A percentile compares a stretch with the other conserved stretches of the same genome.
phyloP scores from a whole-genome alignment of 2,329 filamentous ascomycete genomes.

The Arthrocladium fulminans region DNA sequence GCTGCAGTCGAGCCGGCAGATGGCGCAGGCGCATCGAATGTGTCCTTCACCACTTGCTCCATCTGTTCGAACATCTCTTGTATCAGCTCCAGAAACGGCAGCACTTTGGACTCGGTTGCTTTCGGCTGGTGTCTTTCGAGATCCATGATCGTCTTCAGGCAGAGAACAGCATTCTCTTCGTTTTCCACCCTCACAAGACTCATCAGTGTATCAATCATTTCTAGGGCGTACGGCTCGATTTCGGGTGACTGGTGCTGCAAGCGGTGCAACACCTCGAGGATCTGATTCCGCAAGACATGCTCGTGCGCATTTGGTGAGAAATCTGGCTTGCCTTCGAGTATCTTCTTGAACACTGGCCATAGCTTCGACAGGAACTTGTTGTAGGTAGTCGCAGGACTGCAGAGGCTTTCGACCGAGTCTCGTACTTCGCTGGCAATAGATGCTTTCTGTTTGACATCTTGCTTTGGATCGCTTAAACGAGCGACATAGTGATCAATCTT shows the following conservation, averaged over 20 bases:
- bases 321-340: constrained; percentile 75
- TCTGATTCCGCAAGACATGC: constrained; percentile 86
- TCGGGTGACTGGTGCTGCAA: constrained; percentile 68
- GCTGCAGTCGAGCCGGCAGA: constrained; percentile 40
- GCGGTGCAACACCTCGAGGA: constrained; percentile 89
- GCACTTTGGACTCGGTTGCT: constrained; percentile 69
- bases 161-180: constrained; percentile 96
- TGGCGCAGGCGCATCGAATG: constrained; percentile 69
- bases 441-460: constrained; percentile 73
- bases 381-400: constrained; percentile 70
- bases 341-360: constrained; percentile 79
- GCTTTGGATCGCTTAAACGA: constrained; percentile 40
- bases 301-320: constrained; percentile 86
- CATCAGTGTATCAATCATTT: constrained; percentile 86
- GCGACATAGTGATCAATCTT: constrained; percentile 42
- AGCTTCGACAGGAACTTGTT: constrained; percentile 73
- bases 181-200: constrained; percentile 82
- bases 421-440: constrained; percentile 78
- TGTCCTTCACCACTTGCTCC: constrained; percentile 88
- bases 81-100: constrained; percentile 82
- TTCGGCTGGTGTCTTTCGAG: constrained; percentile 88
- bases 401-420: constrained; percentile 76
- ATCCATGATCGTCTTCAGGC: constrained; percentile 96
- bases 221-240: constrained; percentile 78
- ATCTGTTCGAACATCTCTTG: constrained; percentile 94